Base-by-base conservation (phyloP, 805 yeast species). In the Lachancea thermotolerans region DNA sequence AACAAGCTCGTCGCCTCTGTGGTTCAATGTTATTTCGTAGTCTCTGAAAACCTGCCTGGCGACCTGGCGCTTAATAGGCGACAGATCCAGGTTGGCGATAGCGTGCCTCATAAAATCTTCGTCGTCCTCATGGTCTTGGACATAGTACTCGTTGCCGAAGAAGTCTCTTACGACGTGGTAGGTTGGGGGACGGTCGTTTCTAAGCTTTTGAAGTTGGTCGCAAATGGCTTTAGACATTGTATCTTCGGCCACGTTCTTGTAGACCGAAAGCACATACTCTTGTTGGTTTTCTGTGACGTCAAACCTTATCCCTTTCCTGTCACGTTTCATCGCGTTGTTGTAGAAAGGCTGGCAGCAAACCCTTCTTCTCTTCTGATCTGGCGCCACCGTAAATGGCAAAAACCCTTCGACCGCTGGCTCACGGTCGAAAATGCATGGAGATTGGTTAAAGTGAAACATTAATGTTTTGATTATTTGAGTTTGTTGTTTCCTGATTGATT, bases 101-200 rank as follows among this genome's bases (percentile, higher is more conserved):
- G 54, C 56, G 27, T 52, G 50, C 18, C 50, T 46, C 35, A 51
- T 38, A 25, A 55, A 42, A 12, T 49, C 48, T 10, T 53, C 55
- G 11, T 52, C 56, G 28, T 54, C 56, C 3, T 47, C 45, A 29
- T 51, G 52, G 18, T 60, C 65, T 41, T 57, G 59, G 29, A 60
- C 58, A 25, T 59, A 63, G 40, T 54, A 63, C 21, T 59, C 60
- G 35, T 59, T 65, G 29, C 65, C 66, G 37, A 54, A 57, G 10
- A 53, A 35, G 39, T 60, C 64, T 8, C 47, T 47, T 1, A 55
- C 62, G 5, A 58, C 37, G 17, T 45, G 53, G 43, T 58, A 60
- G 10, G 35, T 45, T 16, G 64, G 63, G 34, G 52, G 41, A 28
- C 48, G 32, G 21, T 43, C 45, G 25, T 57, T 56, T 44, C 52